Percentiles rank a stretch among this genome's conserved stretches.
These are phyloP conservation scores for Candida anglica DNA, from an alignment of 805 yeast genomes.

Conservation along the genomic window DNA sequence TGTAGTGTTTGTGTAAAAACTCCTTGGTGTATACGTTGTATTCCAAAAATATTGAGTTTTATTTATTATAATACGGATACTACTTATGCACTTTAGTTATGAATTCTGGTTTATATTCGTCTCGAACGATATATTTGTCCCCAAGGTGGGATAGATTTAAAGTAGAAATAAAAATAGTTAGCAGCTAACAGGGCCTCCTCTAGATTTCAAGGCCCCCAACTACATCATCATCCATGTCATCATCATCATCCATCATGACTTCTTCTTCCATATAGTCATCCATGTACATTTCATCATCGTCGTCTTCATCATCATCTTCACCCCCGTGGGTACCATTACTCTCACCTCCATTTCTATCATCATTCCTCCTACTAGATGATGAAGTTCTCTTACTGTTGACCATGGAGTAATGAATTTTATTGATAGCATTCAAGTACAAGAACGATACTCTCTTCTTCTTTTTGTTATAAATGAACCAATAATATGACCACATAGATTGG, in stretches of 20 bases:
- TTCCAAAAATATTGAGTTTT: too few relatives aligned
- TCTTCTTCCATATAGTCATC: slow-evolving; percentile 18
- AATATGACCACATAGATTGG: slow-evolving; percentile 64
- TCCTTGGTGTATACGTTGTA: too few relatives aligned
- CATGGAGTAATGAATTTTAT: slow-evolving; percentile 34
- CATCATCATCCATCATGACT: slow-evolving; percentile 12
- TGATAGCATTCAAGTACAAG: slow-evolving; percentile 58
- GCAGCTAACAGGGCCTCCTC: too few relatives aligned
- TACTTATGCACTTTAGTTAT: too few relatives aligned
- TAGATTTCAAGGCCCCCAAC: slow-evolving; percentile 37
- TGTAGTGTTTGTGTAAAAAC: too few relatives aligned
- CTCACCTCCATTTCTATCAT: slow-evolving; percentile 5
- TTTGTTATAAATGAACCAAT: slow-evolving; percentile 91
- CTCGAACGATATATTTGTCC: too few relatives aligned
- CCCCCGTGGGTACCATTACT: slow-evolving; percentile 7
- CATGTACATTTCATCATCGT: slow-evolving; percentile 18
- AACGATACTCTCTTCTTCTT: slow-evolving; percentile 89
- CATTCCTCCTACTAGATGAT: slow-evolving; percentile 6
- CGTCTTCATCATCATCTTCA: slow-evolving; percentile 16
- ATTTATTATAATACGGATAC: too few relatives aligned
- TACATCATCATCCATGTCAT: slow-evolving; percentile 22
- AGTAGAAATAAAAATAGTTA: too few relatives aligned
- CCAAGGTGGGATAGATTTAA: too few relatives aligned
- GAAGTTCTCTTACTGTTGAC: slow-evolving; percentile 20
- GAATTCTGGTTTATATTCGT: too few relatives aligned